Evolutionary conservation across 2,329 filamentous ascomycete genomes (phyloP).

Genomic region (Talaromyces sp.): DNA sequence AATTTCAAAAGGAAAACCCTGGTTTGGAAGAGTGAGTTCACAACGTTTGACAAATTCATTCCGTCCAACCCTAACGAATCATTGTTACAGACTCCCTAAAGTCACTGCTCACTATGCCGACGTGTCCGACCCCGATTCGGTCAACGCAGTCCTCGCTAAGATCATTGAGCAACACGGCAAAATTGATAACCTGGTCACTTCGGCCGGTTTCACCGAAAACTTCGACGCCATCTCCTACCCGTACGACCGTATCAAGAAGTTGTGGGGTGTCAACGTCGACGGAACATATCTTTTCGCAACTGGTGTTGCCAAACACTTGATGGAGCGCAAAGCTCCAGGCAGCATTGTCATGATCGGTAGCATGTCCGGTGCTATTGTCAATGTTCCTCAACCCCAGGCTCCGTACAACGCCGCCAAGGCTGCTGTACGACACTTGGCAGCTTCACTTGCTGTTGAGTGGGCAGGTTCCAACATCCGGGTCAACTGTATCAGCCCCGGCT

Average conservation of each 20-base stretch:
- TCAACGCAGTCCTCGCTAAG: constrained; percentile 66
- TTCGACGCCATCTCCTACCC: constrained; percentile 89
- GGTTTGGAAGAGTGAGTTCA: constrained; percentile 58
- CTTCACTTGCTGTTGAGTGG: constrained; percentile 91
- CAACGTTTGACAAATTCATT: not conserved
- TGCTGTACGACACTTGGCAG: constrained; percentile 79
- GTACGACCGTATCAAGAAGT: constrained; percentile 82
- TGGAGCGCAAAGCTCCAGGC: constrained; percentile 70
- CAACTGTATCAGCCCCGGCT: constrained; percentile 91
- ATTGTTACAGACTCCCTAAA: constrained; percentile 57
- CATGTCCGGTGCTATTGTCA: constrained; percentile 92
- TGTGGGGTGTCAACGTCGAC: constrained; percentile 91
- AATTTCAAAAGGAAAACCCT: constrained; percentile 75
- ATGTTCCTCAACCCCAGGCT: constrained; percentile 87
- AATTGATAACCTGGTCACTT: constrained; percentile 89
- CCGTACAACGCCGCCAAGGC: constrained; percentile 94
- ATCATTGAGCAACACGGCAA: constrained; percentile 67
- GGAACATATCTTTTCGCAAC: constrained; percentile 88
- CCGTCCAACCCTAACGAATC: not conserved
- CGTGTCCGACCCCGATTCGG: constrained; percentile 73
- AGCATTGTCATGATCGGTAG: constrained; percentile 93
- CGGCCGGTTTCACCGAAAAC: constrained; percentile 96
- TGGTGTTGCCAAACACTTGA: constrained; percentile 78
- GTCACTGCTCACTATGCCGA: constrained; percentile 89
- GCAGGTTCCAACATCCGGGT: constrained; percentile 80